phyloP scores from a whole-genome alignment of 2,329 filamentous ascomycete genomes.

The Pyricularia sp. region DNA sequence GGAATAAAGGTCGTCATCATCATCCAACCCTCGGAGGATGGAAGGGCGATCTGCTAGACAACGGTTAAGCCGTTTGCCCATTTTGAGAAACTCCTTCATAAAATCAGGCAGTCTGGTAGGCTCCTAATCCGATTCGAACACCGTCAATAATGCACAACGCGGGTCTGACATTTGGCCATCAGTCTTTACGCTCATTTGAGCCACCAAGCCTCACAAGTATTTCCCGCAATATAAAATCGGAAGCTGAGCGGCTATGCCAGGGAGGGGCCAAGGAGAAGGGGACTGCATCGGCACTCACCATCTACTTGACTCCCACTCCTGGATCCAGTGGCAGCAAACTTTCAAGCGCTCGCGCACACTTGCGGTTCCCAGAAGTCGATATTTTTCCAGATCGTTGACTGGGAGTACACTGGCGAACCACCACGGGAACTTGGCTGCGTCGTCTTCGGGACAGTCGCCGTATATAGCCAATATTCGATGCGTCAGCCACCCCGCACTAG shows the following conservation, averaged over 20 bases:
- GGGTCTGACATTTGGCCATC: not conserved
- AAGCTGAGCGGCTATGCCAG: not conserved
- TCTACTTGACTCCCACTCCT: slow-evolving; percentile 48
- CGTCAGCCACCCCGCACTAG: slow-evolving; percentile 67
- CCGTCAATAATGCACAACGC: not conserved
- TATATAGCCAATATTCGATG: slow-evolving; percentile 64
- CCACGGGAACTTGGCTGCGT: slow-evolving; percentile 74
- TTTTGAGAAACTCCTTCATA: not conserved
- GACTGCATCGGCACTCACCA: slow-evolving; percentile 1
- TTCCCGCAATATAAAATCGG: not conserved
- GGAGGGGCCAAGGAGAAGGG: not conserved
- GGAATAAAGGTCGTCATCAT: not conserved
- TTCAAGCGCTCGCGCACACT: slow-evolving; percentile 77
- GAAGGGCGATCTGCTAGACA: not conserved
- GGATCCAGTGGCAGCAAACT: slow-evolving; percentile 72
- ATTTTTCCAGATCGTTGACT: slow-evolving; percentile 70
- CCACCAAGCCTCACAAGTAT: not conserved
- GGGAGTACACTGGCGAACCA: slow-evolving; percentile 83
- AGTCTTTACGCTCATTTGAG: not conserved
- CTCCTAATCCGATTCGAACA: not conserved
- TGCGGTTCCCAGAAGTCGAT: slow-evolving; percentile 59
- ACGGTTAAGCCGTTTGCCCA: too few species aligned
- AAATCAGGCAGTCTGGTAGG: not conserved
- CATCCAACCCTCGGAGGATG: not conserved
- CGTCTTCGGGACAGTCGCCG: slow-evolving; percentile 60